Evolutionary conservation across 495 filamentous ascomycete genomes (phyloP).

Genomic region (Lasiosphaeria miniovina): DNA sequence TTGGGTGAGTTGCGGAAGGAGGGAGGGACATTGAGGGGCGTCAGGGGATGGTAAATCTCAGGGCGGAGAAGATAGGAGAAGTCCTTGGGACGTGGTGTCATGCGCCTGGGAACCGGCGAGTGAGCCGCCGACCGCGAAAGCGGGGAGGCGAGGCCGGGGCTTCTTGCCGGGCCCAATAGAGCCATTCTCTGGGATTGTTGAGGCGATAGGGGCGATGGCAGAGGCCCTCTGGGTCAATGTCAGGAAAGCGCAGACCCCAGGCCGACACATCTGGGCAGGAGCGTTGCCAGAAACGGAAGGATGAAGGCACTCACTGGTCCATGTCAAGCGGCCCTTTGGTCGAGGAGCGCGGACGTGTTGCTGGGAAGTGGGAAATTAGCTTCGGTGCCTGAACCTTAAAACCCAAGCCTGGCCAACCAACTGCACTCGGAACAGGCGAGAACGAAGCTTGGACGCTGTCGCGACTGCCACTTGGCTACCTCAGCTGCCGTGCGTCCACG

Average conservation of each 20-base stretch:
- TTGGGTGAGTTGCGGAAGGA: constrained; percentile 53
- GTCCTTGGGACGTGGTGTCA: constrained; percentile 55
- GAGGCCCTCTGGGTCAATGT: constrained; percentile 23
- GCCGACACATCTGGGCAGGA: no score
- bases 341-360: constrained; percentile 47
- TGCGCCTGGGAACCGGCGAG: constrained; percentile 20
- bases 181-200: constrained; percentile 14
- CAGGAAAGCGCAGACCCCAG: constrained; percentile 3
- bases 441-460: no score
- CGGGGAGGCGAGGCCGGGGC: constrained; percentile 17
- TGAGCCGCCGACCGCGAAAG: constrained; percentile 24
- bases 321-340: constrained; percentile 58
- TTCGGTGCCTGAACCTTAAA: neutral
- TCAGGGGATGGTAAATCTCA: constrained; percentile 76
- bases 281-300: no score
- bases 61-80: constrained; percentile 76
- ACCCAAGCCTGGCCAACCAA: no score
- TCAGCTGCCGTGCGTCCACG: no score
- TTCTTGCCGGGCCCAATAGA: constrained; percentile 6
- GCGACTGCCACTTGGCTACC: no score
- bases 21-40: constrained; percentile 60
- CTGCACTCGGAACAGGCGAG: no score
- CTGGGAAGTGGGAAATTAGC: constrained; percentile 24
- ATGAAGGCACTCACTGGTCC: constrained; percentile 44
- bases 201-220: constrained; percentile 26